Percentiles rank a stretch among this genome's conserved stretches.
phyloP scores from a whole-genome alignment of 768 basidiomycete species.

The Mycena galopus region DNA sequence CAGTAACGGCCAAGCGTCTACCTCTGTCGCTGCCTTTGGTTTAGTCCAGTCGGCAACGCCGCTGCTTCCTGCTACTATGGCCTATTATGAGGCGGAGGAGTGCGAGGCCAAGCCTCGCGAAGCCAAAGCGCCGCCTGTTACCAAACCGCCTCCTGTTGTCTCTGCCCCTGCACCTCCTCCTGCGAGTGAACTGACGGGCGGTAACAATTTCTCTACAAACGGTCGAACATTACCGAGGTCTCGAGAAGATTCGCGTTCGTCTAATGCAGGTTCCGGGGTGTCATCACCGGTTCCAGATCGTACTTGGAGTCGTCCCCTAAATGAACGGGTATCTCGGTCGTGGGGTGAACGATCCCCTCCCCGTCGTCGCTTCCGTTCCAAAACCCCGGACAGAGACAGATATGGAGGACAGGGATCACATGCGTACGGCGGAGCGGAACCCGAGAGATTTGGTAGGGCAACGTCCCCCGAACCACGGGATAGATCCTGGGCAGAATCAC shows the following conservation, averaged over 20 bases:
- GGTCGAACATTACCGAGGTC: background rate
- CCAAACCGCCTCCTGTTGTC: background rate
- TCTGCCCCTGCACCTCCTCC: background rate
- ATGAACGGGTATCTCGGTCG: background rate
- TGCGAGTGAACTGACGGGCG: background rate
- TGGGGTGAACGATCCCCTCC: background rate
- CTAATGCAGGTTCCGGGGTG: conserved; percentile 1
- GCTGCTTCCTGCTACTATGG: too few relatives aligned
- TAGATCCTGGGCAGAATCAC: too few relatives aligned
- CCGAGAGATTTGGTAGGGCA: background rate
- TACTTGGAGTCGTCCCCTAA: background rate
- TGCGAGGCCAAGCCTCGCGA: too few relatives aligned
- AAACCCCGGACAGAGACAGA: conserved; percentile 18
- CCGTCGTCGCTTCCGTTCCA: conserved; percentile 9
- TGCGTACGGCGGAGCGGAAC: background rate
- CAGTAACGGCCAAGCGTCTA: background rate
- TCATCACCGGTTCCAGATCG: background rate
- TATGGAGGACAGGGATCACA: background rate
- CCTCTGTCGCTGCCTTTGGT: background rate
- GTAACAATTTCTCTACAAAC: background rate
- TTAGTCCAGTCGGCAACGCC: conserved; percentile 1
- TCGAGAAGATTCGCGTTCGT: conserved; percentile 1
- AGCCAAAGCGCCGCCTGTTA: background rate
- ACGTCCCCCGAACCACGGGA: background rate
- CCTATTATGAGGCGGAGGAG: too few relatives aligned